These are phyloP conservation scores for Thelonectria rubi DNA, from an alignment of 2,329 filamentous ascomycete species.

Conservation along the genomic window DNA sequence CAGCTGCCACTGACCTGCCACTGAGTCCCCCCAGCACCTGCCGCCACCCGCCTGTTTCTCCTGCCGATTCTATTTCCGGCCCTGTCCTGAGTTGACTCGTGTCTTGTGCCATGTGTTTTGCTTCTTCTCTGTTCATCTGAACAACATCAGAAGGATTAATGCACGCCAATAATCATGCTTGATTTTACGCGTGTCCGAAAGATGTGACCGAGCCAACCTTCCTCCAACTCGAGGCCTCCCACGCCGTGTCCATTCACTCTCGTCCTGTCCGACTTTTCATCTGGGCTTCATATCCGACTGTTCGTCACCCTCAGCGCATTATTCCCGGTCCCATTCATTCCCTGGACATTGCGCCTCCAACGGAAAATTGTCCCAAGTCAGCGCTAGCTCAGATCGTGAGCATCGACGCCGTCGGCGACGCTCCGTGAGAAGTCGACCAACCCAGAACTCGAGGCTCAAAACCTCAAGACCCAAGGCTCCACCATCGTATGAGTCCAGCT, in stretches of 20 bases:
- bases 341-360: constrained; percentile 6
- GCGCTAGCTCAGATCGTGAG: constrained; percentile 16
- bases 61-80: neutral
- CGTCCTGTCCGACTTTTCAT: neutral
- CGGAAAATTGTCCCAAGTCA: constrained; percentile 4
- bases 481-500: constrained; percentile 32
- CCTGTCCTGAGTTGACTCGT: neutral
- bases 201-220: neutral
- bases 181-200: neutral
- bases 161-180: neutral
- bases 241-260: neutral
- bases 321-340: constrained; percentile 4
- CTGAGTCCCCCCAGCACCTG: too few relatives aligned
- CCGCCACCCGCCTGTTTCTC: too few relatives aligned
- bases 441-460: constrained; percentile 7
- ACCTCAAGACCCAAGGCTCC: constrained; percentile 12
- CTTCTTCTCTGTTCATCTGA: neutral
- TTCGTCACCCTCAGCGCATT: neutral
- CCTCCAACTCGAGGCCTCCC: neutral
- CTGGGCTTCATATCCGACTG: neutral
- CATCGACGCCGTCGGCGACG: constrained; percentile 14
- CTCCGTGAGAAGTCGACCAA: constrained; percentile 5
- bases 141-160: neutral
- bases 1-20: too few relatives aligned
- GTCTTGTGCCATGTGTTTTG: neutral